Percentiles rank a stretch among this genome's conserved stretches.
phyloP scores from a whole-genome alignment of 2,329 filamentous ascomycete species.

The Alternaria viburni region DNA sequence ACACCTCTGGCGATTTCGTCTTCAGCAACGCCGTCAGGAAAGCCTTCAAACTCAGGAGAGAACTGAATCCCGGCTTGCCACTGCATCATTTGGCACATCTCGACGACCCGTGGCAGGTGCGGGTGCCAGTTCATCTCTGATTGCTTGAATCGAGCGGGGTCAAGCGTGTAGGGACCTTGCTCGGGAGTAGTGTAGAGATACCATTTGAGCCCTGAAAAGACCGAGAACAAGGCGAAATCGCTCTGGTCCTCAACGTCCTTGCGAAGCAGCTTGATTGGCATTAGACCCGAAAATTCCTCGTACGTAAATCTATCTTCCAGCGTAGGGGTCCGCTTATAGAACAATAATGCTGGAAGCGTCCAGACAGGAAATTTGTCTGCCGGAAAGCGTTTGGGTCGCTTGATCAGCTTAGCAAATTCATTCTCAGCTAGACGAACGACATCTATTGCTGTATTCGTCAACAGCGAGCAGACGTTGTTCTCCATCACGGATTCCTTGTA shows the following conservation, averaged over 20 bases:
- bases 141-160: no score
- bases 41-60: no score
- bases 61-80: background rate
- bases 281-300: no score
- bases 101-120: background rate
- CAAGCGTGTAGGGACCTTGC: no score
- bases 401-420: rapidly evolving
- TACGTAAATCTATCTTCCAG: background rate
- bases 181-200: background rate
- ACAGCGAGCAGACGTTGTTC: background rate
- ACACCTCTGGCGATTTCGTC: background rate
- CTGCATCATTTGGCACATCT: background rate
- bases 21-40: background rate
- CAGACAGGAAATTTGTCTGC: background rate
- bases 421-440: background rate
- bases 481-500: background rate
- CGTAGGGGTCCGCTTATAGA: background rate
- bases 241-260: background rate
- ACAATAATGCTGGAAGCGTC: background rate
- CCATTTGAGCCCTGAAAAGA: background rate
- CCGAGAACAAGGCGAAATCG: background rate
- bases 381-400: background rate
- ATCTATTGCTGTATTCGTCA: background rate
- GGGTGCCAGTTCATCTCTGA: background rate
- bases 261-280: rapidly evolving